Evolutionary conservation across 371 early-diverging fungal genomes (phyloP), one percentile per base, ranked within the genome.

Genomic region (Saksenaea vasiformis): DNA sequence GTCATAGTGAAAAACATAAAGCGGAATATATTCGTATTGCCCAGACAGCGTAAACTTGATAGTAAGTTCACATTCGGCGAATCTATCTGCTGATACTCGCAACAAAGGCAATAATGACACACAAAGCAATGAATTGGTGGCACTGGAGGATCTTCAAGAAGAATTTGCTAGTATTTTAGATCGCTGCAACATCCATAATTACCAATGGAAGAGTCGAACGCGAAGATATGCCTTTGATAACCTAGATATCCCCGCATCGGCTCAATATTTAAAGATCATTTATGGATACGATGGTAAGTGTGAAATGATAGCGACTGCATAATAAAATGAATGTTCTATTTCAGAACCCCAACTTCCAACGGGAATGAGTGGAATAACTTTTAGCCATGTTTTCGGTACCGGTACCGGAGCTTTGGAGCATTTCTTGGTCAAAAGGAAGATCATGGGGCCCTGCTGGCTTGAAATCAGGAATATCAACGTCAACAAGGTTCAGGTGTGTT

Each of bases 391-490:
- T 11, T 96, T 97, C 78, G 97, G 96, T 1, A 77, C 91, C 8
- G 84, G 86, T 54, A 93, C 94, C 15, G 79, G 80, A 19, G 91
- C 94, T 3, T 74, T 95, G 26, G 97, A 97, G 74, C 82, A 88
- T 38, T 87, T 97, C 41, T 66, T 96, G 17, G 78, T 94, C 34
- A 93, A 95, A 71, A 83, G 95, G 28, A 87, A 90, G 64, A 71
- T 97, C 31, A 95, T 93, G 95, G 97, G 97, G 1, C 97, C 97
- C 1, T 87, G 89, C 61, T 97, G 97, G 97, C 74, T 97, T 2
- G 66, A 75, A 15, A 80, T 95, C 43, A 75, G 56, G 36, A 62
- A 84, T 28, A 22, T 47, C 24, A 47, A 47, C n/a, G 22, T 26
- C 4, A 47, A 47, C 7, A 22, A 47, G 4, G 22, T 19, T 17